A percentile compares a stretch with the other conserved stretches of the same genome.
Conservation (phyloP, 164 flowering plant genomes). For the Annona cherimola region DNA sequence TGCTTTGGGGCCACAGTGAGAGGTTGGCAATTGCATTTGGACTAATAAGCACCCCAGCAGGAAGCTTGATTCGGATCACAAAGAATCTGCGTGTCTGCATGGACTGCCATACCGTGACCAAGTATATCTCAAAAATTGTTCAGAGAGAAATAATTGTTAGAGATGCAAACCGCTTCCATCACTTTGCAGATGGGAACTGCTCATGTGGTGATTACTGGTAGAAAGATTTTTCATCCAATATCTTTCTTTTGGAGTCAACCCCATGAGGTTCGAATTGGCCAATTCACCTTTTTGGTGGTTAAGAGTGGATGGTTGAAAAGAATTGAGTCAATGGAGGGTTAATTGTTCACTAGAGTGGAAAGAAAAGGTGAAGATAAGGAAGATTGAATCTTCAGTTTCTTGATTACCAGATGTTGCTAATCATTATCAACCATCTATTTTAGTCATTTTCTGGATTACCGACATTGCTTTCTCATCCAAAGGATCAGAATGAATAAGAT, state of each 20-base stretch:
- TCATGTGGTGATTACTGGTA: conserved; percentile 48
- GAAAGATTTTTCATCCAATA: background rate
- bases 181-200: conserved; percentile 31
- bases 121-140: conserved; percentile 33
- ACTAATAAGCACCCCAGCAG: conserved; percentile 32
- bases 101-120: conserved; percentile 36
- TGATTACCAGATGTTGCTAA: too few relatives aligned
- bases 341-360: too few relatives aligned
- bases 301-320: background rate
- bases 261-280: background rate
- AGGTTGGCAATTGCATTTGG: conserved; percentile 46
- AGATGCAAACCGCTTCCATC: conserved; percentile 42
- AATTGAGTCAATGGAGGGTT: background rate
- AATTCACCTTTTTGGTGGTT: background rate
- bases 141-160: conserved; percentile 37
- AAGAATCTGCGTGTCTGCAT: conserved; percentile 40
- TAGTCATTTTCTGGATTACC: too few relatives aligned
- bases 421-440: too few relatives aligned
- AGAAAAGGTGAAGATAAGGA: too few relatives aligned
- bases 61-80: conserved; percentile 37
- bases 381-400: too few relatives aligned
- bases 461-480: too few relatives aligned
- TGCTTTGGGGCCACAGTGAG: conserved; percentile 41
- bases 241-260: background rate
- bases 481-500: too few relatives aligned